Conservation (phyloP, 345 rosid species). For the Arabis alpina region DNA sequence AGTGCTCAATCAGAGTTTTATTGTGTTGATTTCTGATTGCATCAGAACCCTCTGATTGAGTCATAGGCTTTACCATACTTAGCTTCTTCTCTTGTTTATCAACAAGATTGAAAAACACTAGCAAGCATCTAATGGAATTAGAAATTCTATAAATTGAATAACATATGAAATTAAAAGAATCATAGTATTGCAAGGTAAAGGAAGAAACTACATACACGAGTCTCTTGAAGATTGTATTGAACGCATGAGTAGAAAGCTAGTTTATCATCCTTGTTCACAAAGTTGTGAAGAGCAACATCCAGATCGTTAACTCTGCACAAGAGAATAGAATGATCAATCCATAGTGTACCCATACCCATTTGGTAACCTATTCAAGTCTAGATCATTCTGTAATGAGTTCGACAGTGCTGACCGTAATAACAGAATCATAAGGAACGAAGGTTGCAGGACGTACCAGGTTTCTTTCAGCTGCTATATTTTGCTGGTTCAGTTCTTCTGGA, state of each 20-base stretch:
- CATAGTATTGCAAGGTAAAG: slow-evolving; percentile 1
- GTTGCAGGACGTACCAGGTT: slow-evolving; percentile 68
- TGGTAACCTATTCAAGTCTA: slow-evolving; percentile 17
- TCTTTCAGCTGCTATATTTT: slow-evolving; percentile 96
- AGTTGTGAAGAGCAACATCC: slow-evolving; percentile 91
- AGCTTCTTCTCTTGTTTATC: no score
- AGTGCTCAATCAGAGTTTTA: no score
- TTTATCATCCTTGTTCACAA: slow-evolving; percentile 96
- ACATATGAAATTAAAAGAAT: no score
- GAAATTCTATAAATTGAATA: no score
- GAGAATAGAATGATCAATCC: slow-evolving; percentile 16
- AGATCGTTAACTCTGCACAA: slow-evolving; percentile 91
- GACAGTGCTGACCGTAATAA: slow-evolving; percentile 13
- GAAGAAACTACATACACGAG: slow-evolving; percentile 66
- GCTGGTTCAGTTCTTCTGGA: slow-evolving; percentile 97
- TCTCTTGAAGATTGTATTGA: slow-evolving; percentile 89
- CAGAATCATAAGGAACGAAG: slow-evolving; percentile 4
- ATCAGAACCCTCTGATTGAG: no score
- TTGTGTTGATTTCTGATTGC: no score
- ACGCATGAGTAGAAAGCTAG: slow-evolving; percentile 88
- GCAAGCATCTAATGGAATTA: no score
- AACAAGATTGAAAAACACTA: no score
- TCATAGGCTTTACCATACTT: no score
- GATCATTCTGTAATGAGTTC: slow-evolving; percentile 3
- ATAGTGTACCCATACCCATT: slow-evolving; percentile 29